Percentiles rank a stretch among this genome's conserved stretches.
phyloP scores from a whole-genome alignment of 2,329 filamentous ascomycete species.

The Periconia sp. region DNA sequence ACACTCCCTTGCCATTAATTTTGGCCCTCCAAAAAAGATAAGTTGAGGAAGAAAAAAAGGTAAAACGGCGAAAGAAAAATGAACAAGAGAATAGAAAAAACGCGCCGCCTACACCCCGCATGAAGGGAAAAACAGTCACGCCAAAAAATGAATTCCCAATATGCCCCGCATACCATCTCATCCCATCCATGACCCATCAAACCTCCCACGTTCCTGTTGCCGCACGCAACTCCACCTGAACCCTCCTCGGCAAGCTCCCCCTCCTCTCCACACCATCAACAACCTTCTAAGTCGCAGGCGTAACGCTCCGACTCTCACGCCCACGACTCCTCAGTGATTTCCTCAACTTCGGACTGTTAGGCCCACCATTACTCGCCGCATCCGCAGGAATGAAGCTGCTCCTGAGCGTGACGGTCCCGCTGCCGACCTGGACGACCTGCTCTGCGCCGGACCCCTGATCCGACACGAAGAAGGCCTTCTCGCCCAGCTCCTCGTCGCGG shows the following conservation, averaged over 20 bases:
- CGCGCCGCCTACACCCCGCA: too few relatives aligned
- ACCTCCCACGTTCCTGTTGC: too few relatives aligned
- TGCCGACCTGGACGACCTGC: constrained; percentile 74
- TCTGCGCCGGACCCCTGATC: constrained; percentile 69
- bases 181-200: too few relatives aligned
- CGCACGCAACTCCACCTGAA: too few relatives aligned
- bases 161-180: too few relatives aligned
- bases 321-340: constrained; percentile 52
- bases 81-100: too few relatives aligned
- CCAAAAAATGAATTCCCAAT: too few relatives aligned
- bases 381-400: constrained; percentile 67
- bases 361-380: constrained; percentile 13
- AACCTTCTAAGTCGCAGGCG: constrained; percentile 15
- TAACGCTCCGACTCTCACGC: constrained; percentile 30
- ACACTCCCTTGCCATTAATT: too few relatives aligned
- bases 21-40: too few relatives aligned
- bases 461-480: constrained; percentile 87
- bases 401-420: constrained; percentile 70
- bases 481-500: constrained; percentile 80
- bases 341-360: constrained; percentile 41
- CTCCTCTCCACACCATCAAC: neutral
- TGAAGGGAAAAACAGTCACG: too few relatives aligned
- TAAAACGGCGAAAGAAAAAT: too few relatives aligned
- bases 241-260: neutral
- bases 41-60: too few relatives aligned